Evolutionary conservation across 129 eudicot genomes (phyloP), one percentile per base, ranked within the genome.

Genomic region (Flaveria bidentis): DNA sequence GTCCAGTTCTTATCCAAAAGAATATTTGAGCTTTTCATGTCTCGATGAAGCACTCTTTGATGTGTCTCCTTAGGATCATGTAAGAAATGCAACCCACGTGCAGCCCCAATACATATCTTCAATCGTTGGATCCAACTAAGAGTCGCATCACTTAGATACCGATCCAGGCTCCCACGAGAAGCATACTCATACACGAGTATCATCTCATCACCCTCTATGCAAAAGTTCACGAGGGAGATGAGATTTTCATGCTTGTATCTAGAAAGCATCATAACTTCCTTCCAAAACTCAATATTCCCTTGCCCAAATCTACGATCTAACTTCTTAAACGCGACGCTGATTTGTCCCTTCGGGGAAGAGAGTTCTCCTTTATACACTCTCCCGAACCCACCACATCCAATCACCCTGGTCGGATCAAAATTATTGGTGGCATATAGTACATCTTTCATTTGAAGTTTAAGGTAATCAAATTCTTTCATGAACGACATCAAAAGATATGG

Each of bases 221-320:
- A 44, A 74, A 74, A 74, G 56, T 58, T 44, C n/a, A 41, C 5
- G 0, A 74, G 78, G 1, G 78, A 25, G 42, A 74, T n/a, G 2
- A 74, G 11, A 60, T 74, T 60, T 8, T 74, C 45, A 74, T 74
- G 78, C 7, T 23, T 41, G 44, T 42, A 58, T 42, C 16, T 74
- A 11, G 69, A 60, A 44, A 74, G 78, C 58, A 41, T 74, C 16
- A 74, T 58, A 1, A 74, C 44, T 12, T 74, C 78, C 26, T 74
- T 74, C 78, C 78, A 74, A 60, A 74, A 74, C 69, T 74, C 69
- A 2, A 13, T 15, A 15, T 74, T 44, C 12, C 78, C 78, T 60
- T 74, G 78, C 44, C 78, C 78, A 0, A 23, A n/a, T 60, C 45
- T 74, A 11, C 78, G 78, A 58, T 74, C 70, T 44, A 74, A 60